A percentile compares a stretch with the other conserved stretches of the same genome.
These are phyloP conservation scores for Biancaea sappan DNA, from an alignment of 306 rosid species.

Conservation along the genomic window DNA sequence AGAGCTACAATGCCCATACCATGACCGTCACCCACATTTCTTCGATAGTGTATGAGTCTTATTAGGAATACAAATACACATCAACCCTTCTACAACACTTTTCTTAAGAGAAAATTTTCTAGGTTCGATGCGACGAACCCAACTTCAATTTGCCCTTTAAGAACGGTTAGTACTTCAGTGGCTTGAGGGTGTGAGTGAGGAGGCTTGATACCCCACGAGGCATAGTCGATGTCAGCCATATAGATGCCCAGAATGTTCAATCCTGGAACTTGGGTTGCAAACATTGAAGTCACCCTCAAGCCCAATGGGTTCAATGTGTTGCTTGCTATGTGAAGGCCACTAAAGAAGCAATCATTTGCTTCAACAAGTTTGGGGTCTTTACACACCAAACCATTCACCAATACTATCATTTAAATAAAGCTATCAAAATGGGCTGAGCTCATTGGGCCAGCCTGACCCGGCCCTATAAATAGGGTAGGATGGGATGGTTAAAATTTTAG, in stretches of 20 bases:
- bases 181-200: too few relatives aligned
- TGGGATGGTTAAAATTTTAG: too few relatives aligned
- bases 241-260: not conserved
- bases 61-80: slow-evolving; percentile 45
- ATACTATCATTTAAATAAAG: not conserved
- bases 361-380: not conserved
- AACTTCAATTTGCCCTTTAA: slow-evolving; percentile 36
- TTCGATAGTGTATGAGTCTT: slow-evolving; percentile 44
- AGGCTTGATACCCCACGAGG: not conserved
- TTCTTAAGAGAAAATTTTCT: slow-evolving; percentile 6
- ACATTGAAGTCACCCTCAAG: not conserved
- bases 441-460: too few relatives aligned
- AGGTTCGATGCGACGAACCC: slow-evolving; percentile 42
- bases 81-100: slow-evolving; percentile 43
- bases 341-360: not conserved
- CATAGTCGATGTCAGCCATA: not conserved
- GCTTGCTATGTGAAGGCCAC: not conserved
- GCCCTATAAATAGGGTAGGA: too few relatives aligned
- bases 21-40: slow-evolving; percentile 36
- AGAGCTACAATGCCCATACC: slow-evolving; percentile 48
- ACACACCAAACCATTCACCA: not conserved
- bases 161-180: too few relatives aligned
- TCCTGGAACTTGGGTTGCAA: too few relatives aligned
- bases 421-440: too few relatives aligned
- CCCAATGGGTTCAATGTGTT: not conserved